These are phyloP conservation scores for Carex sylvatica DNA, from an alignment of 202 grass and related monocot genomes.

Conservation along the genomic window DNA sequence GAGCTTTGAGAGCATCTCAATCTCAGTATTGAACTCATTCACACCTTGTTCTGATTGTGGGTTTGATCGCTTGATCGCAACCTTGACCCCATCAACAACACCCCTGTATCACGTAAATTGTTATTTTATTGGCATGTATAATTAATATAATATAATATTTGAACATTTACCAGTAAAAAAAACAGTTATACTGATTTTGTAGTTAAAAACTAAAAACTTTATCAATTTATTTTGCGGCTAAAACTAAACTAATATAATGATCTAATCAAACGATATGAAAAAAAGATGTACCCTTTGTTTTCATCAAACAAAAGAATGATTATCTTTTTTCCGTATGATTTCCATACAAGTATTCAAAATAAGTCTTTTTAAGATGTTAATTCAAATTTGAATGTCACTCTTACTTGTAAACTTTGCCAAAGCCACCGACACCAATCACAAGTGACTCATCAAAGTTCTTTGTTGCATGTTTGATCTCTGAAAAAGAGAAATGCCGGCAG, in stretches of 20 bases:
- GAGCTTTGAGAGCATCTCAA: constrained; percentile 98
- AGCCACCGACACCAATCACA: constrained; percentile 83
- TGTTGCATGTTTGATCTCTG: constrained; percentile 75
- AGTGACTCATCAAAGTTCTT: constrained; percentile 76
- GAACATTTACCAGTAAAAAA: not conserved
- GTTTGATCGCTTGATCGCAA: constrained; percentile 89
- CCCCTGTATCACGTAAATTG: constrained; percentile 40
- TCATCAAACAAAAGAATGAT: not conserved
- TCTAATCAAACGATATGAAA: not conserved
- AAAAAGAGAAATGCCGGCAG: constrained; percentile 83
- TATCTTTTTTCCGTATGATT: not conserved
- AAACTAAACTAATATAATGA: not conserved
- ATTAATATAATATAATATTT: not conserved
- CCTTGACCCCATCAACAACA: constrained; percentile 54
- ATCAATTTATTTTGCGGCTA: not conserved
- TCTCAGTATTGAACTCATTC: constrained; percentile 94
- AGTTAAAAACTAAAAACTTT: not conserved
- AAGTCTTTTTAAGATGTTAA: not conserved
- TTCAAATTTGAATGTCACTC: not conserved
- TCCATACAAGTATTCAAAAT: not conserved
- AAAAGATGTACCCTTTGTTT: not conserved
- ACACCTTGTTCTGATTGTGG: constrained; percentile 83
- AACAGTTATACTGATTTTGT: not conserved
- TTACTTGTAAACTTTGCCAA: constrained; percentile 66
- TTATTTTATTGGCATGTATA: not conserved